Evolutionary conservation across 176 grass and related monocot genomes (phyloP).

Genomic region (Cenchrus purpureus): DNA sequence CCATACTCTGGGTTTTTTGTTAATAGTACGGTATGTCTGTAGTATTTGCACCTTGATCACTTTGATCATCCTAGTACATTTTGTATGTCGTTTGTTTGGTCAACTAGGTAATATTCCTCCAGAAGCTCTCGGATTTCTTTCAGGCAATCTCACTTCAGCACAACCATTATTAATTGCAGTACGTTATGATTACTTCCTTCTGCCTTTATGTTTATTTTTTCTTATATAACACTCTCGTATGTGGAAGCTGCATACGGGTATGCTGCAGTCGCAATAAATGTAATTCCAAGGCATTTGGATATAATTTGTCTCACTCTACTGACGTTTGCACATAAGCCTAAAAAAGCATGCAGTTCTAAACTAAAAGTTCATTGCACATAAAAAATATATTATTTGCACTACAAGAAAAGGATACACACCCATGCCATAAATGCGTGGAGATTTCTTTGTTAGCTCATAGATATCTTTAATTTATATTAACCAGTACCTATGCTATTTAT

Average conservation of each 20-base stretch:
- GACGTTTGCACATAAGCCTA: neutral
- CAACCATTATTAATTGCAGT: neutral
- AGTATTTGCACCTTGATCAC: neutral
- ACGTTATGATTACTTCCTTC: neutral
- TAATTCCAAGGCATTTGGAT: neutral
- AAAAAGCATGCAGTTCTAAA: neutral
- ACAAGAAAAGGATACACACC: neutral
- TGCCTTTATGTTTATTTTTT: neutral
- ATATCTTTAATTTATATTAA: neutral
- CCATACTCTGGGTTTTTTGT: neutral
- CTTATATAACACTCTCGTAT: neutral
- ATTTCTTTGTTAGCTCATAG: neutral
- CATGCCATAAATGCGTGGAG: neutral
- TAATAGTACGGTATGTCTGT: neutral
- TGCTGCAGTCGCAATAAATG: neutral
- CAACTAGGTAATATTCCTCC: neutral
- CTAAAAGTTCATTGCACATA: neutral
- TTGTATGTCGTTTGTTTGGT: neutral
- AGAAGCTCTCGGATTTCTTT: neutral
- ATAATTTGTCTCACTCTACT: neutral
- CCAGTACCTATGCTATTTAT: neutral
- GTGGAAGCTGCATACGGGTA: neutral
- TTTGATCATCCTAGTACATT: neutral
- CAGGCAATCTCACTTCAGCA: neutral
- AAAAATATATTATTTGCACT: neutral